phyloP scores from a whole-genome alignment of 768 basidiomycete genomes.

The Termitomyces sp. region DNA sequence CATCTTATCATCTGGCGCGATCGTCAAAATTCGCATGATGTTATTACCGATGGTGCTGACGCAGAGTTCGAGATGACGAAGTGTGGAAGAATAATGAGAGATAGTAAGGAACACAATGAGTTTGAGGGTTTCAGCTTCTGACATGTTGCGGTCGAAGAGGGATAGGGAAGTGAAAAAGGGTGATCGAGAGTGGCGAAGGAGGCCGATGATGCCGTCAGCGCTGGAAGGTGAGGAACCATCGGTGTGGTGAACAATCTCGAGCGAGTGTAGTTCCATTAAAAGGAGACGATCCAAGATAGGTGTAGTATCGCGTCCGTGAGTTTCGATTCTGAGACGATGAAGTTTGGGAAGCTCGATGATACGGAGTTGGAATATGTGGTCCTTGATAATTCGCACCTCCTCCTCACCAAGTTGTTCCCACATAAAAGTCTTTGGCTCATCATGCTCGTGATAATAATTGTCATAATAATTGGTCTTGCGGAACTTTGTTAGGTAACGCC shows the following conservation, averaged over 20 bases:
- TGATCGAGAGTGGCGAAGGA: not conserved
- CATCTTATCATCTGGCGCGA: not conserved
- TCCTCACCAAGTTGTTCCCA: too few relatives aligned
- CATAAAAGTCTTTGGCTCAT: too few relatives aligned
- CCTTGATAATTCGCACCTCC: too few relatives aligned
- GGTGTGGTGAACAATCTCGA: conserved; percentile 1
- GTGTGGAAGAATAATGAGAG: not conserved
- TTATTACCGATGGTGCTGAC: not conserved
- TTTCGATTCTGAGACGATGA: conserved; percentile 7
- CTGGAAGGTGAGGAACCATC: not conserved
- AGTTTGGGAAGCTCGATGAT: conserved; percentile 6
- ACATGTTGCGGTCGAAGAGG: conserved; percentile 6
- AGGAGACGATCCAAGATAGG: not conserved
- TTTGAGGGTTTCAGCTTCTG: not conserved
- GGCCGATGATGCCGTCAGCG: not conserved
- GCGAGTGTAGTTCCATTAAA: not conserved
- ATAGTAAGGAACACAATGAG: too few relatives aligned
- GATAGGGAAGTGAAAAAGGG: not conserved
- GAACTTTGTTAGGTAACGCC: too few relatives aligned
- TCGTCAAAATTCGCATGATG: not conserved
- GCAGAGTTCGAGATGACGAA: not conserved
- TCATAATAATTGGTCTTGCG: too few relatives aligned
- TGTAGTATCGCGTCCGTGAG: not conserved
- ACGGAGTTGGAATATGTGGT: too few relatives aligned
- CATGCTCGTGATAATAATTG: too few relatives aligned